Evolutionary conservation across 2,329 filamentous ascomycete species (phyloP).

Genomic region (Colletotrichum sp.): DNA sequence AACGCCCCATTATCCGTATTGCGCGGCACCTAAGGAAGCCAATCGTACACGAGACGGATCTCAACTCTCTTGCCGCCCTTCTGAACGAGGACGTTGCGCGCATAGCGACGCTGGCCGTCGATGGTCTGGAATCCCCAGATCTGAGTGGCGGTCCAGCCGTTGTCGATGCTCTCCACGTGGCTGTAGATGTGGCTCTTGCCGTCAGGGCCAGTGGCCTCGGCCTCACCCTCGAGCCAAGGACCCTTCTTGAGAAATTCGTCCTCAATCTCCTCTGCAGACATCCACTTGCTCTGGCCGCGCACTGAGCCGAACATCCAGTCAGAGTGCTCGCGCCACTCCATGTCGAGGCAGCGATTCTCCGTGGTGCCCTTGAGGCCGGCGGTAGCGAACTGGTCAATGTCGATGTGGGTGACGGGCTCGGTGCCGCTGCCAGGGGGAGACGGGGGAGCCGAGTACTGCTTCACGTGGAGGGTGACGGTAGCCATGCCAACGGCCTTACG

Average conservation of each 20-base stretch:
- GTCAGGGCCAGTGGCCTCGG: conserved; percentile 54
- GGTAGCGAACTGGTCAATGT: conserved; percentile 74
- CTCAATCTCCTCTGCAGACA: conserved; percentile 51
- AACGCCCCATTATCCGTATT: not conserved
- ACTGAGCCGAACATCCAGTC: conserved; percentile 84
- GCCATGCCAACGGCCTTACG: conserved; percentile 76
- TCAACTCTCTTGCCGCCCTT: conserved; percentile 55
- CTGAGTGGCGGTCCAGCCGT: conserved; percentile 62
- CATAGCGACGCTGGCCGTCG: conserved; percentile 57
- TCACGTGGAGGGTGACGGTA: conserved; percentile 70
- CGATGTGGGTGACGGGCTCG: conserved; percentile 62
- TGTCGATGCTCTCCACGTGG: conserved; percentile 58
- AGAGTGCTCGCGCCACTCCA: conserved; percentile 63
- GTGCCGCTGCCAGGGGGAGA: conserved; percentile 42
- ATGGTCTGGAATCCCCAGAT: conserved; percentile 66
- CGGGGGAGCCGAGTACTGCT: conserved; percentile 55
- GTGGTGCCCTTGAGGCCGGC: conserved; percentile 72
- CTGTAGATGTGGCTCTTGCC: conserved; percentile 71
- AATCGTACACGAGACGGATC: conserved; percentile 65
- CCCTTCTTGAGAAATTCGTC: conserved; percentile 62
- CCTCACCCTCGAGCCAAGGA: conserved; percentile 61
- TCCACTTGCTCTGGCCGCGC: conserved; percentile 61
- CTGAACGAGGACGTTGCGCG: conserved; percentile 56
- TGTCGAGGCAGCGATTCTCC: conserved; percentile 61
- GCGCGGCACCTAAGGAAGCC: conserved; percentile 22